Evolutionary conservation across 2,329 filamentous ascomycete species (phyloP), one percentile per base, ranked within the genome.

Genomic region (Hypoxylon sp.): DNA sequence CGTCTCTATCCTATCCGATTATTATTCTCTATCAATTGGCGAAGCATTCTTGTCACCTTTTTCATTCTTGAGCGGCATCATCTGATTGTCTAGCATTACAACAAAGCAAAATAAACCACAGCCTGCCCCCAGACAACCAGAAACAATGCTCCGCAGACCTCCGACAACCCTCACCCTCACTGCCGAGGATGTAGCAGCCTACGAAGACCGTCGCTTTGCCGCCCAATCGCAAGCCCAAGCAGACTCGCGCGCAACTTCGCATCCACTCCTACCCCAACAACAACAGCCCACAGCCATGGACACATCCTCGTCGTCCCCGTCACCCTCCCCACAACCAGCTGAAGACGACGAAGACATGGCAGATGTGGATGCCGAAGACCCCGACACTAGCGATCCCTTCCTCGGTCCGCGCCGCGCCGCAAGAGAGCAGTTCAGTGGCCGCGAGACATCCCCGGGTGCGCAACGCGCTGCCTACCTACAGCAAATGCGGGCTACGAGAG

Each of bases 161-260:
- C 86, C 91, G 10, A 93, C 91, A 51, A 87, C 87, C 13, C 87
- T 93, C 69, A 83, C 86, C 60, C 86, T 93, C 70, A 93, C 91
- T 2, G 83, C 88, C 52, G 89, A 92, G 75, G 91, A 93, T 78
- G 84, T 93, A 42, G 89, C 90, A 42, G 83, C 86, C 59, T 93
- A 92, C 80, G 91, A 93, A 75, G 89, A 91, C 77, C 84, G 85
- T 29, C 86, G 89, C 67, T 82, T 81, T 27, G 58, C 63, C 65
- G 53, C 42, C 47, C 62, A 67, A 51, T 31, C 54, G 7, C 53
- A 62, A 62, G 39, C 57, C 21, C 47, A 65, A 46, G 15, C 50
- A 21, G 17, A 46, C 57, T 24, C 79, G 79, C 58, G 79, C 39
- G 58, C 24, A 10, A 52, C 48, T 27, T 68, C 58, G 1, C 67